Evolutionary conservation across 208 protist species (phyloP).

Genomic region (Trypanosoma lewisi): DNA sequence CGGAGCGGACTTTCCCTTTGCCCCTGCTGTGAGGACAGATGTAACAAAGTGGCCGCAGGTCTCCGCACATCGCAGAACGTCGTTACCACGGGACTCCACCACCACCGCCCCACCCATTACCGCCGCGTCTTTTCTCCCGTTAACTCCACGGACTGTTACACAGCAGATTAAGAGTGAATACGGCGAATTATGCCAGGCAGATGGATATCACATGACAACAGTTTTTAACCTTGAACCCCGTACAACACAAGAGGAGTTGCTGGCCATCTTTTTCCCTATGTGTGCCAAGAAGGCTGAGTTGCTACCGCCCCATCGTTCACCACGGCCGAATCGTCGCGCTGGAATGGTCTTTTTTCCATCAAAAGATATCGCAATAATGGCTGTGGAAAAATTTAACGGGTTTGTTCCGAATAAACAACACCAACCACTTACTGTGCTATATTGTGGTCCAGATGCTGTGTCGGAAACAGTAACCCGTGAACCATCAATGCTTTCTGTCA

Average conservation of each 20-base stretch:
- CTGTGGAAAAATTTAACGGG: constrained; percentile 78
- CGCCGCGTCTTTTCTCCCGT: neutral
- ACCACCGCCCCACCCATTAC: neutral
- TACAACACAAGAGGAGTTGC: constrained; percentile 58
- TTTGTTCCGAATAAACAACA: constrained; percentile 81
- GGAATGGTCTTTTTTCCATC: constrained; percentile 77
- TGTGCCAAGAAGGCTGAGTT: constrained; percentile 54
- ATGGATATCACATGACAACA: constrained; percentile 55
- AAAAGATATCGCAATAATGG: constrained; percentile 67
- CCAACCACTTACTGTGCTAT: constrained; percentile 64
- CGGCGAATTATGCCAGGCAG: constrained; percentile 27
- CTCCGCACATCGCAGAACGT: neutral
- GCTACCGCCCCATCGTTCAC: constrained; percentile 38
- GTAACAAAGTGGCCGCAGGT: constrained; percentile 2
- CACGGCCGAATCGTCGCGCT: constrained; percentile 37
- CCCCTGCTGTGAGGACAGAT: neutral
- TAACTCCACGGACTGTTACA: constrained; percentile 30
- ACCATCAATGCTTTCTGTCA: neutral
- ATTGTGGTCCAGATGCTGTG: constrained; percentile 52
- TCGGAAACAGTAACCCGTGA: neutral
- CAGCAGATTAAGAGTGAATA: constrained; percentile 40
- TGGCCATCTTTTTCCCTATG: constrained; percentile 75
- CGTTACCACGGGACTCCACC: neutral
- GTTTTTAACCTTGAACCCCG: constrained; percentile 76
- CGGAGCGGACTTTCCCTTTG: neutral